Base-by-base conservation (phyloP, 768 basidiomycete species). In the Suillus tomentosus region DNA sequence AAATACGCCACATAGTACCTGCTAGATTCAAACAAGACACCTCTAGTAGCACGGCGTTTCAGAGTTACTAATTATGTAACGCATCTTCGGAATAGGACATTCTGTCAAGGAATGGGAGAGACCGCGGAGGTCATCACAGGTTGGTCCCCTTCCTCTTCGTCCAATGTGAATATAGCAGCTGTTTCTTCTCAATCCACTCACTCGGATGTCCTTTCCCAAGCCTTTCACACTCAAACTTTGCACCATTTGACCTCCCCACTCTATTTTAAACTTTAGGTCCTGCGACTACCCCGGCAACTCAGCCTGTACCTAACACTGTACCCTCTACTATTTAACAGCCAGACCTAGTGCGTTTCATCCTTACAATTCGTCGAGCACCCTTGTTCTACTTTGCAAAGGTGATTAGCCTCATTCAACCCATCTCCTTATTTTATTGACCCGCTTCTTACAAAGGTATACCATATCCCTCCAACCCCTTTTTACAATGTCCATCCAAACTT, bases 21-120 rank as follows among this genome's bases (percentile, higher is more conserved):
- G 47, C 36, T n/a, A n/a, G 13, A 55, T 37, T 36, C 14, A 22
- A 56, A 7, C 31, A 31, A 31, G 31, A 22, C 54, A 37, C 0
- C 31, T 31, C 31, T 31, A 14, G 22, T 57, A 24, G 37, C 22
- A 24, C 37, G 56, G 56, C 56, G 24, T 57, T 57, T 40, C 56
- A 10, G 10, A 24, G 5, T 27, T 57, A 37, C 36, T 37, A 57
- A 57, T 57, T 57, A 57, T 57, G 37, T 57, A 40, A 39, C 24
- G 5, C 24, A 40, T 40, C 56, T 57, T 40, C 22, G 56, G 39
- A 57, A 57, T 39, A 40, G 36, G 36, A 42, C 42, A 27, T 54
- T 36, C 53, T 54, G 53, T n/a, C 53, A 54, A 54, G 37, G 56
- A 39, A 57, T 57, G 56, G 39, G 39, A 57, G 55, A 37, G 39